Percentiles rank a stretch among this genome's conserved stretches.
phyloP scores from a whole-genome alignment of 2,329 filamentous ascomycete species.

The Calonectria ilicicola region DNA sequence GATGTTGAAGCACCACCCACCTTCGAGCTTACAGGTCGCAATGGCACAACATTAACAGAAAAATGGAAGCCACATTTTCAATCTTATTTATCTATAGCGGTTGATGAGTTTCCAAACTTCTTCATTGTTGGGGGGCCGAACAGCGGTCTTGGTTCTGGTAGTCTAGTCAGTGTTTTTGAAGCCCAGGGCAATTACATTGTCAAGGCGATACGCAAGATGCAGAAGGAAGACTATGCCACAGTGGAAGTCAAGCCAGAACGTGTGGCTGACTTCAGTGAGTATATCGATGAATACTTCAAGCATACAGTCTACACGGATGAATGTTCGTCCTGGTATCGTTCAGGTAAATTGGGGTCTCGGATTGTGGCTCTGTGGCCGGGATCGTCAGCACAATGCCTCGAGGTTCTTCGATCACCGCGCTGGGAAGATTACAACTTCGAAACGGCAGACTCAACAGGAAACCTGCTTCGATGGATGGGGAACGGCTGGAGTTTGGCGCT shows the following conservation, averaged over 20 bases:
- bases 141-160: conserved; percentile 59
- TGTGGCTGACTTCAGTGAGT: conserved; percentile 23
- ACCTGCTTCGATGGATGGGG: conserved; percentile 22
- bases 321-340: conserved; percentile 26
- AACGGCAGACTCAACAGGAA: conserved; percentile 3
- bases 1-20: conserved; percentile 27
- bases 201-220: conserved; percentile 38
- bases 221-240: conserved; percentile 36
- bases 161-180: conserved; percentile 60
- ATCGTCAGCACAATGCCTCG: conserved; percentile 17
- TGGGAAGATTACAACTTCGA: conserved; percentile 27
- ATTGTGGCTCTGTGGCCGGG: conserved; percentile 28
- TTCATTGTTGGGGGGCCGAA: conserved; percentile 64
- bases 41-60: conserved; percentile 49
- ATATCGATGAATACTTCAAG: conserved; percentile 30
- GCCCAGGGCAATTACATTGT: conserved; percentile 51
- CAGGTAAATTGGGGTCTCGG: background rate
- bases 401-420: conserved; percentile 15
- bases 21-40: conserved; percentile 54
- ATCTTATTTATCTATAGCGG: conserved; percentile 58
- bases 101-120: conserved; percentile 62
- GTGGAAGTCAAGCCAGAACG: conserved; percentile 13
- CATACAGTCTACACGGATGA: conserved; percentile 26
- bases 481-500: conserved; percentile 23
- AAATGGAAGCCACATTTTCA: conserved; percentile 55